Percentiles rank a stretch among this genome's conserved stretches.
These are phyloP conservation scores for Oropetium thomaeum DNA, from an alignment of 176 grass and related monocot genomes.

Conservation along the genomic window DNA sequence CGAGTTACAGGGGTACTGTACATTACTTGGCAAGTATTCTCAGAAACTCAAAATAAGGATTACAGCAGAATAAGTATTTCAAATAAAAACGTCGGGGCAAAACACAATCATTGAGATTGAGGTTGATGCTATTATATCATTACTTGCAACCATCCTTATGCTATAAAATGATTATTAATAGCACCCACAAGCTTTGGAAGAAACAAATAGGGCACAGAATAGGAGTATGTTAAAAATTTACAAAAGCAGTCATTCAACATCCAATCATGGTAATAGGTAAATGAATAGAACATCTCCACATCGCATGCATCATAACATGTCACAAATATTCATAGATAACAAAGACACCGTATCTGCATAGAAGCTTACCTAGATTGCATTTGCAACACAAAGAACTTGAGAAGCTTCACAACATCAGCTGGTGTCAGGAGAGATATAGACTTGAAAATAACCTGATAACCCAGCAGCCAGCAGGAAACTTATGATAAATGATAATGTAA, in stretches of 20 bases:
- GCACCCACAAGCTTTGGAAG: neutral
- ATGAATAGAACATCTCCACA: neutral
- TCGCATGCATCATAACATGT: slow-evolving; percentile 6
- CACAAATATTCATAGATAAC: slow-evolving; percentile 27
- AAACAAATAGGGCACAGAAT: neutral
- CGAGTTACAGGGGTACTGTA: neutral
- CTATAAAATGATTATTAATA: slow-evolving; percentile 2
- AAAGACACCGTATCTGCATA: slow-evolving; percentile 2
- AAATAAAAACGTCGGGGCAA: neutral
- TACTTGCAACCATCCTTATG: neutral
- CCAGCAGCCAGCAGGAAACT: slow-evolving; percentile 21
- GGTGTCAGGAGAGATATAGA: slow-evolving; percentile 75
- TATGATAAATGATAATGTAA: slow-evolving; percentile 12
- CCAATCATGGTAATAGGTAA: neutral
- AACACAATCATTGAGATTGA: neutral
- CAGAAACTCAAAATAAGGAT: neutral
- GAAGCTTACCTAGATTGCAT: slow-evolving; percentile 66
- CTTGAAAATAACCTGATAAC: slow-evolving; percentile 77
- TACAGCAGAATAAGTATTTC: neutral
- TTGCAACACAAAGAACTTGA: slow-evolving; percentile 69
- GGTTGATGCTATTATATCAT: neutral
- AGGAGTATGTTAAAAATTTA: neutral
- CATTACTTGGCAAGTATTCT: neutral
- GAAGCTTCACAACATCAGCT: slow-evolving; percentile 71
- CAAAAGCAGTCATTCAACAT: neutral